These are phyloP conservation scores for Hyphochytrium catenoides DNA, from an alignment of 352 stramenopile species.

Conservation along the genomic window DNA sequence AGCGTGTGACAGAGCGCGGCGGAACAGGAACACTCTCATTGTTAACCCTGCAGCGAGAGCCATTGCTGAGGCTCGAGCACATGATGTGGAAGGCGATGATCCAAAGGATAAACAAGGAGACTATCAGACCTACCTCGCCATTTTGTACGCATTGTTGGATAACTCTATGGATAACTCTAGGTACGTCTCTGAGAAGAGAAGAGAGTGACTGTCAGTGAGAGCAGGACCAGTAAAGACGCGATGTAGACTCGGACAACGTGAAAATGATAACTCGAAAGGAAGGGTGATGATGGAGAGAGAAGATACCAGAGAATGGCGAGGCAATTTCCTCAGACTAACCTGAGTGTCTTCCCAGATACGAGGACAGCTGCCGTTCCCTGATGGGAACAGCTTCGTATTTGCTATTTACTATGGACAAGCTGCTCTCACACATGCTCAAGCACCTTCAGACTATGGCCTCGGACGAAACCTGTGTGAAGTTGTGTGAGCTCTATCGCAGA, in stretches of 20 bases:
- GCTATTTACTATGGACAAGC: slow-evolving; percentile 72
- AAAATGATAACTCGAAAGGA: not conserved
- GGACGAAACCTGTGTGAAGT: slow-evolving; percentile 45
- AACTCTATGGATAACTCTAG: slow-evolving; percentile 55
- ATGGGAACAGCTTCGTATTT: slow-evolving; percentile 72
- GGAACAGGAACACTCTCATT: slow-evolving; percentile 49
- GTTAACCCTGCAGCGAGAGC: slow-evolving; percentile 55
- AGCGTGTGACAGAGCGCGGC: slow-evolving; percentile 57
- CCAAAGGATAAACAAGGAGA: slow-evolving; percentile 33
- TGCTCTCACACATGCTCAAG: slow-evolving; percentile 53
- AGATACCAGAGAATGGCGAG: not conserved
- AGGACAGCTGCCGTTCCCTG: slow-evolving; percentile 59
- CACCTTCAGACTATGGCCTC: slow-evolving; percentile 59
- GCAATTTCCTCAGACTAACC: not conserved
- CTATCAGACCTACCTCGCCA: slow-evolving; percentile 59
- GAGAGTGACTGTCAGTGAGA: not conserved
- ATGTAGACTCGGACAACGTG: not conserved
- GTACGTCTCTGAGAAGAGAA: slow-evolving; percentile 21
- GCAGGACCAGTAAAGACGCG: not conserved
- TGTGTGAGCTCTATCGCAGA: slow-evolving; percentile 16
- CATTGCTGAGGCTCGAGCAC: slow-evolving; percentile 33
- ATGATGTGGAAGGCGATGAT: slow-evolving; percentile 17
- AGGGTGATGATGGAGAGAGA: not conserved
- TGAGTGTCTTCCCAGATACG: slow-evolving; percentile 9
- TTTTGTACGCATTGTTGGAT: slow-evolving; percentile 58